Conservation (phyloP, 495 filamentous ascomycete genomes). For the Aspergillus sparsus region DNA sequence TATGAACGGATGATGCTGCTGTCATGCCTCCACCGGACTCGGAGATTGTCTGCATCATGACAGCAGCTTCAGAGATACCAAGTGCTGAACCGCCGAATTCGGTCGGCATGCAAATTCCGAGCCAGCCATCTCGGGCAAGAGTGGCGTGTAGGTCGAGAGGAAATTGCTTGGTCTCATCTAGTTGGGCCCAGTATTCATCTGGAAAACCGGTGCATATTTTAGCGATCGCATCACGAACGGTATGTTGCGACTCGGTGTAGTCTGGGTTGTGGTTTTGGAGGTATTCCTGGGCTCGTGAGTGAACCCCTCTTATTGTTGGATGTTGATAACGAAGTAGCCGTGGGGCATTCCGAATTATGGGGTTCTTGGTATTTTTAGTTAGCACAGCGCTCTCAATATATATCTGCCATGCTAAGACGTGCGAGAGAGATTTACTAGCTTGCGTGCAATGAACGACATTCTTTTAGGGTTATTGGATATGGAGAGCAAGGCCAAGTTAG, state of each 20-base stretch:
- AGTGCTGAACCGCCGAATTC: constrained; percentile 62
- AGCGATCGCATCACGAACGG: constrained; percentile 59
- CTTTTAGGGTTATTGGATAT: too few species aligned
- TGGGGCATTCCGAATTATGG: not conserved
- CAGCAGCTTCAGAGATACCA: constrained; percentile 66
- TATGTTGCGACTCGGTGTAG: constrained; percentile 15
- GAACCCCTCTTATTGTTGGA: not conserved
- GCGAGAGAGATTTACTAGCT: too few species aligned
- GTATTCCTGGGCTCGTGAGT: constrained; percentile 15
- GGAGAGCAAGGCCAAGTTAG: too few species aligned
- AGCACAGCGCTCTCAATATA: too few species aligned
- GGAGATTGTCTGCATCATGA: constrained; percentile 72
- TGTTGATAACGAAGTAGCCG: not conserved
- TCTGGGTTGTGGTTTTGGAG: constrained; percentile 21
- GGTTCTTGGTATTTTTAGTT: too few species aligned
- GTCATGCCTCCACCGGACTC: constrained; percentile 66
- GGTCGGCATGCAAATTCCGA: constrained; percentile 67
- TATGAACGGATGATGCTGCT: constrained; percentile 65
- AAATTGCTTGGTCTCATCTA: constrained; percentile 58
- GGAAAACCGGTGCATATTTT: constrained; percentile 58
- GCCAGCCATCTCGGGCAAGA: constrained; percentile 63
- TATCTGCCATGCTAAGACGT: too few species aligned
- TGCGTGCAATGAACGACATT: too few species aligned
- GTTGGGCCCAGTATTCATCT: constrained; percentile 64
- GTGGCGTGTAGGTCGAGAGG: constrained; percentile 62